Evolutionary conservation across 164 flowering plant species (phyloP), one percentile per base, ranked within the genome.

Genomic region (Brasenia schreberi): DNA sequence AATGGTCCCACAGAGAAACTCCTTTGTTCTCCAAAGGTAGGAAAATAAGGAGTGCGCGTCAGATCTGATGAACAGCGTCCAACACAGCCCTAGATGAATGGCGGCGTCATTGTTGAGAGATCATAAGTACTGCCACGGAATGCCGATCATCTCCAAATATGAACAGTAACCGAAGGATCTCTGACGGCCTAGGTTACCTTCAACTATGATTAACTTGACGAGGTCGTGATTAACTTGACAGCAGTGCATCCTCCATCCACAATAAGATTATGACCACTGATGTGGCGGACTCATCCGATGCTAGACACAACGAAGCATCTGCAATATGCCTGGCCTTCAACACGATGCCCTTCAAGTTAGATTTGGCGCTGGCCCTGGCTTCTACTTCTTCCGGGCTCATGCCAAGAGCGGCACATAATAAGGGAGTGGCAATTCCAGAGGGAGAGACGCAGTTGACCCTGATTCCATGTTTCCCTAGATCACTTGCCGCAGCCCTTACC

Each of bases 281-380:
- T 73, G 44, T 78, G 85, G 80, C 80, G 0, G 95, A 85, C 18
- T 90, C 89, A 66, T 85, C 89, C 0, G 88, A 82, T 3, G 95
- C 97, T 5, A 90, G 77, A 77, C 84, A 88, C 52, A 90, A 62
- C 4, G 84, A 90, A 11, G 95, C 88, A 68, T 90, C 88, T 0
- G 89, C 95, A 9, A 86, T 71, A 52, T 88, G 85, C 56, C 67
- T 70, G 0, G 82, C 74, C 76, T 79, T 85, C 76, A 90, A 67
- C 17, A 78, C 83, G 17, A 81, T 56, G 4, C 92, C 94, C 66
- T 88, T 86, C 76, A 90, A 65, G 62, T 72, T 80, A 0, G 81
- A 74, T 59, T 44, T 17, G 0, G 71, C 76, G 4, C 66, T 27
- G n/a, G 67, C 69, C 16, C 43, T 56, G 0, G 66, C 76, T 60